Conservation (phyloP, 2,329 filamentous ascomycete genomes). For the Diaporthe ampelina region DNA sequence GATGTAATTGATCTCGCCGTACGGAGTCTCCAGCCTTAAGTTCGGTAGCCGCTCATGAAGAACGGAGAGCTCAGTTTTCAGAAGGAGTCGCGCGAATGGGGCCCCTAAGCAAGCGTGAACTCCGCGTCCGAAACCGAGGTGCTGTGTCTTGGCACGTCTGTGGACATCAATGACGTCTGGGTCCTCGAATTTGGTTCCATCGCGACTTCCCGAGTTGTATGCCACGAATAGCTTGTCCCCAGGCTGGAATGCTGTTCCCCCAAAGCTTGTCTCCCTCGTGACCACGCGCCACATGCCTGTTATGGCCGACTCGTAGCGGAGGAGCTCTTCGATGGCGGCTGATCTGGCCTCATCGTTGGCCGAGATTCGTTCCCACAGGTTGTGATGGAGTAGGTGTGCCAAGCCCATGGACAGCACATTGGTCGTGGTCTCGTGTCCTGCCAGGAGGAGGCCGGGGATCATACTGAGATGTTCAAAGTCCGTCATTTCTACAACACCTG, state of each 20-base stretch:
- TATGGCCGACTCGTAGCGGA: conserved; percentile 12
- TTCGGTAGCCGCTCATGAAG: background rate
- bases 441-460: background rate
- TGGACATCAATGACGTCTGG: background rate
- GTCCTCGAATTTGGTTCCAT: background rate
- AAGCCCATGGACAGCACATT: conserved; percentile 1
- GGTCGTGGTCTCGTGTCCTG: background rate
- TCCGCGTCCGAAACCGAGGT: background rate
- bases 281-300: conserved; percentile 12
- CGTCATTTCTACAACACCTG: background rate
- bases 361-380: background rate
- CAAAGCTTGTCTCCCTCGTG: background rate
- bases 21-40: background rate
- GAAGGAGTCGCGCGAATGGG: background rate
- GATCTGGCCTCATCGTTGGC: background rate
- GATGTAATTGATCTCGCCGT: background rate
- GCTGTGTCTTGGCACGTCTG: background rate
- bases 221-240: conserved; percentile 4
- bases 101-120: background rate
- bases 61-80: background rate
- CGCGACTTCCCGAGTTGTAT: background rate
- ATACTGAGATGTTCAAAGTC: background rate
- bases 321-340: conserved; percentile 2
- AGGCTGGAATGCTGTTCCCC: background rate
- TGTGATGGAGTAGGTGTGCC: background rate